A percentile compares a stretch with the other conserved stretches of the same genome.
These are phyloP conservation scores for Saturnispora bothae DNA, from an alignment of 805 yeast genomes.

Conservation along the genomic window DNA sequence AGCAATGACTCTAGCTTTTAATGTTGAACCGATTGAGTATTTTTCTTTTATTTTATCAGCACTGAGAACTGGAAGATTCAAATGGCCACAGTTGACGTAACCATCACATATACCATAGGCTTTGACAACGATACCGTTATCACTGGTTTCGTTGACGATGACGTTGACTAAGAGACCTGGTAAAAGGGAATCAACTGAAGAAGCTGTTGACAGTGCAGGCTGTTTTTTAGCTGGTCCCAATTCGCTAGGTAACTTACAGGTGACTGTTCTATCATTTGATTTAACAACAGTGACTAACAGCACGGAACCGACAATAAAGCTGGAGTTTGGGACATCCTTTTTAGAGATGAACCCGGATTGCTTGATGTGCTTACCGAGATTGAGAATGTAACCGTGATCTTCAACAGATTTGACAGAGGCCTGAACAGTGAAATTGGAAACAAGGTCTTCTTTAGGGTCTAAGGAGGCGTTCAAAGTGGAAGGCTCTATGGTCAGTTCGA, in stretches of 20 bases:
- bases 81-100: constrained; percentile 58
- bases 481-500: constrained; percentile 69
- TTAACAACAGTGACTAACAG: constrained; percentile 50
- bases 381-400: constrained; percentile 83
- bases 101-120: constrained; percentile 69
- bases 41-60: constrained; percentile 43
- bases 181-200: constrained; percentile 68
- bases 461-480: constrained; percentile 52
- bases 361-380: constrained; percentile 46
- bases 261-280: constrained; percentile 45
- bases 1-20: constrained; percentile 65
- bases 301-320: constrained; percentile 48
- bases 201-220: constrained; percentile 41
- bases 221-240: constrained; percentile 35
- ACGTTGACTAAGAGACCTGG: constrained; percentile 83
- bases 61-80: constrained; percentile 32
- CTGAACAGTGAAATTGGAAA: constrained; percentile 56
- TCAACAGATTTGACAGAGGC: constrained; percentile 70
- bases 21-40: constrained; percentile 54
- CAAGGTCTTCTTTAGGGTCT: constrained; percentile 52
- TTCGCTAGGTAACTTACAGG: constrained; percentile 38
- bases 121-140: constrained; percentile 60
- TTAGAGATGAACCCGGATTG: constrained; percentile 65
- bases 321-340: constrained; percentile 38
- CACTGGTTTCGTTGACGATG: constrained; percentile 45